Percentiles rank a stretch among this genome's conserved stretches.
phyloP scores from a whole-genome alignment of 1,139 yeast species.

The Hyphopichia wangnamkhiaoensis region DNA sequence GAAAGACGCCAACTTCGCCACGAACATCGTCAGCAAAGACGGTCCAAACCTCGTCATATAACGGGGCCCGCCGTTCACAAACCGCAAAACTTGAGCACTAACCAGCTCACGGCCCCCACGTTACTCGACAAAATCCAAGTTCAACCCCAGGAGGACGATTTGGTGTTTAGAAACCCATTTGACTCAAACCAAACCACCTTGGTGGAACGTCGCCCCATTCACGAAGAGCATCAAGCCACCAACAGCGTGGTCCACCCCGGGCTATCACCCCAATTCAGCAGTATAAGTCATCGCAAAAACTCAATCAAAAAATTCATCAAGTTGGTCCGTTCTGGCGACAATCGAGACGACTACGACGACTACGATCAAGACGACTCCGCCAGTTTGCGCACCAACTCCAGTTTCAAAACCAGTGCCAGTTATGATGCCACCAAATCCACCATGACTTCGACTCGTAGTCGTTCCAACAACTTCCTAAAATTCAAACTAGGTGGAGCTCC shows the following conservation, averaged over 20 bases:
- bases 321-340: not conserved
- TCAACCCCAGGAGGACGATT: not conserved
- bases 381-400: slow-evolving; percentile 2
- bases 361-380: slow-evolving; percentile 4
- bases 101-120: too few species aligned
- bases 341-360: not conserved
- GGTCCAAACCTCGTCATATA: too few species aligned
- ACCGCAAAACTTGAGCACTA: too few species aligned
- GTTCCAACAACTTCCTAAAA: slow-evolving; percentile 18
- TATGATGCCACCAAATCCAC: slow-evolving; percentile 44
- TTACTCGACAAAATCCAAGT: not conserved
- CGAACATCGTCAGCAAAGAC: too few species aligned
- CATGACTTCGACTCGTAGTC: slow-evolving; percentile 13
- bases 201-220: not conserved
- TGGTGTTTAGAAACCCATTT: slow-evolving; percentile 13
- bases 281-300: not conserved
- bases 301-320: too few species aligned
- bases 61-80: too few species aligned
- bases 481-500: slow-evolving; percentile 13
- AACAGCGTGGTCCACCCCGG: not conserved
- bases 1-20: too few species aligned
- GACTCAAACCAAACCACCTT: slow-evolving; percentile 14
- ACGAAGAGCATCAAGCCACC: not conserved
- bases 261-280: not conserved
- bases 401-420: slow-evolving; percentile 11